Evolutionary conservation across 164 flowering plant genomes (phyloP).

Genomic region (Echeveria elegans): DNA sequence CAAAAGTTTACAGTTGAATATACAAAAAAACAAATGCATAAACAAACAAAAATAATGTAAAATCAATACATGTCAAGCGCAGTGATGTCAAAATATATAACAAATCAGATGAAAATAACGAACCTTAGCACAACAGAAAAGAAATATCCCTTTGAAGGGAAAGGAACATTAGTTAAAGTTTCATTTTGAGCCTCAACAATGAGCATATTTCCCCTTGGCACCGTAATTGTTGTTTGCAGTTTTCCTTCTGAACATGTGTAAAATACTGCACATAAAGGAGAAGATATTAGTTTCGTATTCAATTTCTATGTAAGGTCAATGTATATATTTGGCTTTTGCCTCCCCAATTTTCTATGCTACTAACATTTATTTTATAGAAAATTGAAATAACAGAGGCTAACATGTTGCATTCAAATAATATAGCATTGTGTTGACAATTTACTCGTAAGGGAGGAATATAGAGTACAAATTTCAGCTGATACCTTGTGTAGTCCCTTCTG

Average conservation of each 20-base stretch:
- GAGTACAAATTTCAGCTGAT: constrained; percentile 4
- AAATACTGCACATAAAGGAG: constrained; percentile 30
- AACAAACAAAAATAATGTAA: not conserved
- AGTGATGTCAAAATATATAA: not conserved
- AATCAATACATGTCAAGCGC: too few species aligned
- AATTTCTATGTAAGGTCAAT: not conserved
- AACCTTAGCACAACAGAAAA: constrained; percentile 68
- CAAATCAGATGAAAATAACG: constrained; percentile 11
- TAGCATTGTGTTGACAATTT: not conserved
- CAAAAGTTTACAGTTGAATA: too few species aligned
- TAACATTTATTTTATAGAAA: not conserved
- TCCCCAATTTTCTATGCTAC: not conserved
- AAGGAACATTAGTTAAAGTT: constrained; percentile 62
- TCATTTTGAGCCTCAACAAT: constrained; percentile 55
- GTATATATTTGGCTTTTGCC: not conserved
- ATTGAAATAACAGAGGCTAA: not conserved
- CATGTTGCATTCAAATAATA: not conserved
- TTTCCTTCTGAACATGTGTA: constrained; percentile 37
- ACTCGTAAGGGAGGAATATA: not conserved
- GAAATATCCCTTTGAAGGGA: constrained; percentile 57
- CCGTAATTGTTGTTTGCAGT: constrained; percentile 56
- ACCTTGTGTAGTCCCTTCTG: constrained; percentile 65
- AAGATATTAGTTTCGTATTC: not conserved
- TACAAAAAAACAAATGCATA: too few species aligned
- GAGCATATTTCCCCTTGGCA: constrained; percentile 26